phyloP scores from a whole-genome alignment of 2,329 filamentous ascomycete species.

The Ophiocordyceps australis region DNA sequence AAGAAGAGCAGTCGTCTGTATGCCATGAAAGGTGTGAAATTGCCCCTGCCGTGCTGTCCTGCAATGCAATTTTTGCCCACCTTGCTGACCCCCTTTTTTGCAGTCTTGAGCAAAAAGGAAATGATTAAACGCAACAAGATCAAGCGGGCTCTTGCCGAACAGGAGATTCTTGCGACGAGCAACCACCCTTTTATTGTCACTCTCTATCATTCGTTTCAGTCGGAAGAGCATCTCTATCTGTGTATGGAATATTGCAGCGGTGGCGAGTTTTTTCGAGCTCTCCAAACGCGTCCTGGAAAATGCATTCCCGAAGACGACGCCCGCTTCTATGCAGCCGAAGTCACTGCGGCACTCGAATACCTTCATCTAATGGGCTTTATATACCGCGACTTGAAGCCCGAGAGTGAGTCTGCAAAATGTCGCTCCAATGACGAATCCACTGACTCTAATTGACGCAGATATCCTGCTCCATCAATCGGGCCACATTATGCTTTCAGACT shows the following conservation, averaged over 20 bases:
- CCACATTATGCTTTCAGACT: slow-evolving; percentile 98
- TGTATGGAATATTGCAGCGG: slow-evolving; percentile 99
- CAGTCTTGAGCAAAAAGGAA: slow-evolving; percentile 97
- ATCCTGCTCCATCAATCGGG: slow-evolving; percentile 97
- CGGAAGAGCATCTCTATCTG: slow-evolving; percentile 94
- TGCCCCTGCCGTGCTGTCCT: background rate
- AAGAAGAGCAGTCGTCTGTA: slow-evolving; percentile 94
- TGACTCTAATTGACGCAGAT: too few relatives aligned
- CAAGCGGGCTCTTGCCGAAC: slow-evolving; percentile 91
- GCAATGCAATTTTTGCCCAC: background rate
- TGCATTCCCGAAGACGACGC: slow-evolving; percentile 95
- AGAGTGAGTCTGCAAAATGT: slow-evolving; percentile 48
- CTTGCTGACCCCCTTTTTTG: background rate
- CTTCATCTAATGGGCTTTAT: slow-evolving; percentile 99
- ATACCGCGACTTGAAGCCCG: slow-evolving; percentile 92
- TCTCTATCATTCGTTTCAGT: slow-evolving; percentile 97
- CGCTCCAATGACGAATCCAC: slow-evolving; percentile 1
- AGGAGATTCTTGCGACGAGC: slow-evolving; percentile 94
- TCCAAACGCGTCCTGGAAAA: slow-evolving; percentile 93
- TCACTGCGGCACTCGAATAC: slow-evolving; percentile 91
- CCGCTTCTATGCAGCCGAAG: slow-evolving; percentile 91
- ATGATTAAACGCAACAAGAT: slow-evolving; percentile 99
- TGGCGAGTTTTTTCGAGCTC: slow-evolving; percentile 91
- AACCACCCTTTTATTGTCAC: slow-evolving; percentile 99
- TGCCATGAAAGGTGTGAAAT: slow-evolving; percentile 80